Percentiles rank a stretch among this genome's conserved stretches.
Evolutionary conservation across 306 rosid species (phyloP).

Genomic region (Mucuna pruriens): DNA sequence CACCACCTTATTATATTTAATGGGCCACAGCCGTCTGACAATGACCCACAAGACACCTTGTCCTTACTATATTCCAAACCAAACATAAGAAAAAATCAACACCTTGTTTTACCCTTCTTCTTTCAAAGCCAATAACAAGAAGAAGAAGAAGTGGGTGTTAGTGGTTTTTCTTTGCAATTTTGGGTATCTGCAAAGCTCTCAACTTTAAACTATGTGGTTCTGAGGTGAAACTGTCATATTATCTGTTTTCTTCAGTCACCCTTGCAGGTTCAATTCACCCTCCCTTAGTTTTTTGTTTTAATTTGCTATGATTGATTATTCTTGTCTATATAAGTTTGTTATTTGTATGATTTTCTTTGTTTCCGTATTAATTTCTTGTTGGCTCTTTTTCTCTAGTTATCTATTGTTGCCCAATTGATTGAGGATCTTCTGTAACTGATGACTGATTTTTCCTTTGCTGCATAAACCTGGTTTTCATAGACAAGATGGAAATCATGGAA

Average conservation of each 20-base stretch:
- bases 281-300: background rate
- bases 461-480: slow-evolving; percentile 10
- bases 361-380: background rate
- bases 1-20: slow-evolving; percentile 15
- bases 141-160: background rate
- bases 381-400: background rate
- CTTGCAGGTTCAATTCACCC: slow-evolving; percentile 35
- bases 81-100: slow-evolving; percentile 23
- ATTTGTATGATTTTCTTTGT: background rate
- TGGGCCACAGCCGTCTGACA: slow-evolving; percentile 49
- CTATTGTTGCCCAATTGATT: slow-evolving; percentile 20
- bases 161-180: slow-evolving; percentile 30
- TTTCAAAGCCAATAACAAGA: slow-evolving; percentile 24
- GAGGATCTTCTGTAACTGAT: slow-evolving; percentile 15
- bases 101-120: slow-evolving; percentile 22
- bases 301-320: slow-evolving; percentile 1
- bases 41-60: slow-evolving; percentile 47
- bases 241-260: slow-evolving; percentile 30
- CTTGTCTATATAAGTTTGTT: background rate
- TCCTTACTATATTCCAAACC: slow-evolving; percentile 41
- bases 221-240: slow-evolving; percentile 17
- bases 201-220: slow-evolving; percentile 22
- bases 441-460: slow-evolving; percentile 16
- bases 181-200: slow-evolving; percentile 7
- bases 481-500: slow-evolving; percentile 46